Base-by-base conservation (phyloP, 2,329 filamentous ascomycete genomes). In the Aspergillus alliaceus region DNA sequence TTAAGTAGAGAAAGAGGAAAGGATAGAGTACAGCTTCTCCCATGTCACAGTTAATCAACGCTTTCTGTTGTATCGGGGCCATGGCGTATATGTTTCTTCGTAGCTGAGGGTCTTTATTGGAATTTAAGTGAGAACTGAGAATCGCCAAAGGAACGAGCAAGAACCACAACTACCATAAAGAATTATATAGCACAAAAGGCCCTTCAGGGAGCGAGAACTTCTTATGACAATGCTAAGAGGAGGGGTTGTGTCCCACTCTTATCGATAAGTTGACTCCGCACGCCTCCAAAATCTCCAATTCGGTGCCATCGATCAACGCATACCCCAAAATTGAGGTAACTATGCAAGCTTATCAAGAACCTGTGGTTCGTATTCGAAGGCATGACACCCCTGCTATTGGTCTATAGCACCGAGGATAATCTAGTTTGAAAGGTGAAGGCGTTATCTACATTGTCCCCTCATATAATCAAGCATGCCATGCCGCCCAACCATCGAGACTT, bases 51-150 rank as follows among this genome's bases (percentile, higher is more conserved):
- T 81, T 80, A 56, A 81, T 75, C 42, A 81, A 74, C 15, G 82
- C 80, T 62, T 80, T 80, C 62, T 80, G 77, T 60, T 79, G 77
- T 65, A 82, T 79, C 11, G 79, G 77, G 11, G 75, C 69, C 80
- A 82, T 82, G n/a, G 12, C 63, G 65, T 8, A 31, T 56, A 2
- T 6, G 14, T 37, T 18, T 7, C 22, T n/a, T 18, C 34, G 25
- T 20, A 6, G 18, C 24, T 47, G 15, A n/a, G n/a, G 32, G 6
- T 20, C 9, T 48, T 27, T n/a, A 14, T 22, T 5, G 12, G 39
- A n/a, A 25, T 44, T 34, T 4, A 6, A 34, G 8, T n/a, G 27
- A 32, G 42, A n/a, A 42, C 18, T n/a, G 20, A 9, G 32, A 37
- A 24, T 3, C 29, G n/a, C n/a, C n/a, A n/a, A n/a, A n/a, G n/a